These are phyloP conservation scores for Ceratocystis diversiconidia DNA, from an alignment of 2,329 filamentous ascomycete genomes.

Conservation along the genomic window DNA sequence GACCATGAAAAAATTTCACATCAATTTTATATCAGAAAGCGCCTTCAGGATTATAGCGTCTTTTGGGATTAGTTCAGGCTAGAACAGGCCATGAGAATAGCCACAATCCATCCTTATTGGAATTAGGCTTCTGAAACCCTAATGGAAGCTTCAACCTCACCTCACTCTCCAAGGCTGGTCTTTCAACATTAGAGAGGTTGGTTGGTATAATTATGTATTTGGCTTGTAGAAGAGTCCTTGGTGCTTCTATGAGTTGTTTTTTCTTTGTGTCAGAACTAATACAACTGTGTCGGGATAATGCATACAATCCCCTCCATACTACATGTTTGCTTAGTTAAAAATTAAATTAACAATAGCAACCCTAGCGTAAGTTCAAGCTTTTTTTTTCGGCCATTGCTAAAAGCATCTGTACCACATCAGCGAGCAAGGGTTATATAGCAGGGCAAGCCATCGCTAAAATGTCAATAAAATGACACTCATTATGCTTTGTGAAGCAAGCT, in stretches of 20 bases:
- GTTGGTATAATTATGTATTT: too few relatives aligned
- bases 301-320: background rate
- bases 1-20: conserved; percentile 7
- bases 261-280: too few relatives aligned
- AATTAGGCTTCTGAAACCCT: background rate
- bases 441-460: background rate
- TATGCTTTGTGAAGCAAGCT: background rate
- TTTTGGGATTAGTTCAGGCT: conserved; percentile 1
- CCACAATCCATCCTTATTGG: background rate
- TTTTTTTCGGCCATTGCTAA: background rate
- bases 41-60: background rate
- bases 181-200: background rate
- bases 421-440: background rate
- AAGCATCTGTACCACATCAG: background rate
- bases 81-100: background rate
- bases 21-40: background rate
- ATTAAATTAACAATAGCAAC: background rate
- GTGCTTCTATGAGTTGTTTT: too few relatives aligned
- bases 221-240: background rate
- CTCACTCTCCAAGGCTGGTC: background rate
- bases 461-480: background rate
- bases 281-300: too few relatives aligned
- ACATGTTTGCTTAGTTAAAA: background rate
- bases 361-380: background rate
- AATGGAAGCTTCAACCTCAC: background rate